Conservation (phyloP, 1,139 yeast genomes). For the Yamadazyma sp. region DNA sequence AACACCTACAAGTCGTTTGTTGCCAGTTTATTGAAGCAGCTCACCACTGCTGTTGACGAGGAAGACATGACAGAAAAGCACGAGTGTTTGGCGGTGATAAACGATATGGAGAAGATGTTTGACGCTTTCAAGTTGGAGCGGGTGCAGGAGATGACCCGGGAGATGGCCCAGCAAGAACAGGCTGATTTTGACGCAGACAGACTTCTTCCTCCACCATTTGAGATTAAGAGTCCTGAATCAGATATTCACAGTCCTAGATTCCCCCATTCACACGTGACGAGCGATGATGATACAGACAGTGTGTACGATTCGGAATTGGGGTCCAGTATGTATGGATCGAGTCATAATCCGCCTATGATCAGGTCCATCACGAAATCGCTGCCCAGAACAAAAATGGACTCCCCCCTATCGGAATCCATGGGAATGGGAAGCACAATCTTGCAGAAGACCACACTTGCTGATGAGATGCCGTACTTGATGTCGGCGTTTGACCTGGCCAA, state of each 20-base stretch:
- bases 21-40: slow-evolving; percentile 49
- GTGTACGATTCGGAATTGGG: slow-evolving; percentile 32
- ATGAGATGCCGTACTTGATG: slow-evolving; percentile 57
- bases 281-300: slow-evolving; percentile 19
- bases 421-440: slow-evolving; percentile 28
- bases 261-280: slow-evolving; percentile 3
- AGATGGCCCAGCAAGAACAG: slow-evolving; percentile 5
- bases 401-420: slow-evolving; percentile 4
- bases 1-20: slow-evolving; percentile 53
- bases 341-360: slow-evolving; percentile 36
- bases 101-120: slow-evolving; percentile 64
- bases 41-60: slow-evolving; percentile 48
- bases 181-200: slow-evolving; percentile 2
- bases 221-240: slow-evolving; percentile 6
- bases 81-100: slow-evolving; percentile 60
- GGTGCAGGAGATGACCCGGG: slow-evolving; percentile 9
- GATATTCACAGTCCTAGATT: slow-evolving; percentile 6
- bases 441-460: slow-evolving; percentile 50
- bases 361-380: slow-evolving; percentile 40
- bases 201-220: slow-evolving; percentile 6
- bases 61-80: slow-evolving; percentile 52
- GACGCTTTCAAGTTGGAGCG: slow-evolving; percentile 46
- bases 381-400: not conserved
- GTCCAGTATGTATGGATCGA: slow-evolving; percentile 27
- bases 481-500: slow-evolving; percentile 57